Conservation (phyloP, 441 rosid species). For the Heliophila coronopifolia region DNA sequence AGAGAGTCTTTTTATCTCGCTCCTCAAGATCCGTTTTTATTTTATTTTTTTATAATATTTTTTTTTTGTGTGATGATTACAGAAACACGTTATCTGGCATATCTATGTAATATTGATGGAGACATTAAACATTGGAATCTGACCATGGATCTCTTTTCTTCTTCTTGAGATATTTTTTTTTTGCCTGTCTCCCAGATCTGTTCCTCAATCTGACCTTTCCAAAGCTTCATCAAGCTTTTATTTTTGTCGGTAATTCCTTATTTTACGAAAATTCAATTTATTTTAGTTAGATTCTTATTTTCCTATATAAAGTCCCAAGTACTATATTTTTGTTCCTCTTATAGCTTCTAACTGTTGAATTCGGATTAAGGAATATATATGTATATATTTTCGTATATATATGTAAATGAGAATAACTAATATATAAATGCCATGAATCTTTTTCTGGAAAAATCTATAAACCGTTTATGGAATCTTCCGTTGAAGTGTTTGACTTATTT, state of each 20-base stretch:
- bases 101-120: constrained; percentile 24
- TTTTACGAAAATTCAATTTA: neutral
- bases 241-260: constrained; percentile 16
- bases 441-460: constrained; percentile 7
- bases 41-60: neutral
- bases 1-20: constrained; percentile 21
- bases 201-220: constrained; percentile 15
- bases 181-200: constrained; percentile 28
- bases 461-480: constrained; percentile 10
- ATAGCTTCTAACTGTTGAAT: constrained; percentile 17
- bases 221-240: constrained; percentile 22
- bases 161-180: constrained; percentile 23
- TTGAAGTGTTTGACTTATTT: constrained; percentile 9
- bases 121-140: constrained; percentile 29
- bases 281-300: neutral
- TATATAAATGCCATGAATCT: neutral
- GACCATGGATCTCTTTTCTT: constrained; percentile 28
- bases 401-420: neutral
- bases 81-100: constrained; percentile 24
- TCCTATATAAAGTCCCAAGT: neutral
- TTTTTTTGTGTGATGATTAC: constrained; percentile 23
- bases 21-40: constrained; percentile 24
- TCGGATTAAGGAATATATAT: neutral
- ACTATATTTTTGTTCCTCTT: constrained; percentile 14
- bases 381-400: constrained; percentile 4